These are phyloP conservation scores for Pseudocercospora cruenta DNA, from an alignment of 2,329 filamentous ascomycete species.

Conservation along the genomic window DNA sequence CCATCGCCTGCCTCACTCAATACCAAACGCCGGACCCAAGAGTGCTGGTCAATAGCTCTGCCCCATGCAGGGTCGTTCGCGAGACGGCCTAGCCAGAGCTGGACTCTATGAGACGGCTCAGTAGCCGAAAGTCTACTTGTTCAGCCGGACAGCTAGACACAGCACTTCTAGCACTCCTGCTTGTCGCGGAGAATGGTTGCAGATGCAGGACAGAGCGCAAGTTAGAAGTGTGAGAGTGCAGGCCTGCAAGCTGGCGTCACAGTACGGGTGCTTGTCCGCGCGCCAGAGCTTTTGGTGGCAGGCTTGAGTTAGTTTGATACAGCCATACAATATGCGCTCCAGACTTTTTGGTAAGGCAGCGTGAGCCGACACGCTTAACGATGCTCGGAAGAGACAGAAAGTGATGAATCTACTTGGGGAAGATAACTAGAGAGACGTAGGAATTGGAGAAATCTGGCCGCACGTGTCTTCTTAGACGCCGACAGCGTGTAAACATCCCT, in stretches of 20 bases:
- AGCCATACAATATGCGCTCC: not conserved
- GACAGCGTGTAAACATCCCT: not conserved
- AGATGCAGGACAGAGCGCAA: not conserved
- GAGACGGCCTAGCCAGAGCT: conserved; percentile 16
- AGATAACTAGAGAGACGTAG: not conserved
- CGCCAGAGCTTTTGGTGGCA: not conserved
- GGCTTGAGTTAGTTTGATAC: conserved; percentile 8
- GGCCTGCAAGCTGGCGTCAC: conserved; percentile 14
- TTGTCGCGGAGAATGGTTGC: not conserved
- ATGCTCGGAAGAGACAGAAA: not conserved
- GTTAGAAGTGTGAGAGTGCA: not conserved
- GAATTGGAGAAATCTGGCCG: not conserved
- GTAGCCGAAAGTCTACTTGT: not conserved
- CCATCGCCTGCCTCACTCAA: conserved; percentile 41
- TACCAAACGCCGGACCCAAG: conserved; percentile 5
- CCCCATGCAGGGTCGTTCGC: conserved; percentile 23
- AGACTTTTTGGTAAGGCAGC: not conserved
- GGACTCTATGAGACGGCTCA: not conserved
- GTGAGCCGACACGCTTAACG: not conserved
- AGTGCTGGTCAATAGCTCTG: conserved; percentile 17
- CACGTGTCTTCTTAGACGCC: not conserved
- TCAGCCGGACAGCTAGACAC: not conserved
- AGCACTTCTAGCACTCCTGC: not conserved
- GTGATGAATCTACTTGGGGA: not conserved
- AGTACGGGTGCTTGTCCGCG: not conserved